phyloP scores from a whole-genome alignment of 306 rosid species.

The Sindora glabra region DNA sequence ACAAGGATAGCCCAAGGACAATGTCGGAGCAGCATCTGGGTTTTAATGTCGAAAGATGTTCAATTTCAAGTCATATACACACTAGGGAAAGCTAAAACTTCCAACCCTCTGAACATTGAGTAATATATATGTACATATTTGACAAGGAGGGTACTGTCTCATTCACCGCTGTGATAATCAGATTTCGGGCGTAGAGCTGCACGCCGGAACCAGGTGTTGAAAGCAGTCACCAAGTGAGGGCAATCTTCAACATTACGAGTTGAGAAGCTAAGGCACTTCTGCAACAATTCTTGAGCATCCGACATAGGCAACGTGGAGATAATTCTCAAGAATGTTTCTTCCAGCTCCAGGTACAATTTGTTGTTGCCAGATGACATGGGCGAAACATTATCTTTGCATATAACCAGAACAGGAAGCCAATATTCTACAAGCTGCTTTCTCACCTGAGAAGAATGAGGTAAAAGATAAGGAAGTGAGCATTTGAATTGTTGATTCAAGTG shows the following conservation, averaged over 20 bases:
- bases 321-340: constrained; percentile 69
- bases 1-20: neutral
- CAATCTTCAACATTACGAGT: constrained; percentile 82
- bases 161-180: constrained; percentile 16
- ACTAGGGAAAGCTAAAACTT: constrained; percentile 3
- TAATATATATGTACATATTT: constrained; percentile 28
- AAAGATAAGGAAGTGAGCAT: neutral
- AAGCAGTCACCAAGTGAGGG: constrained; percentile 72
- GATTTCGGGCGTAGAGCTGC: constrained; percentile 40
- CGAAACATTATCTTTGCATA: constrained; percentile 73
- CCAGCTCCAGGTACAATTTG: constrained; percentile 59
- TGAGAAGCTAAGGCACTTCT: constrained; percentile 79
- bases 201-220: constrained; percentile 95
- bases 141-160: constrained; percentile 9
- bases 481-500: neutral
- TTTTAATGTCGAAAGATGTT: neutral
- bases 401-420: constrained; percentile 88
- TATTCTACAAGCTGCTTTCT: constrained; percentile 78
- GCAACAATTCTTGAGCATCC: constrained; percentile 82
- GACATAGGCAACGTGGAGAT: constrained; percentile 87
- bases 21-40: neutral
- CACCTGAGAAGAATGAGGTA: constrained; percentile 40
- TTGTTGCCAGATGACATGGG: constrained; percentile 62
- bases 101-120: constrained; percentile 9
- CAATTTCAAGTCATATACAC: constrained; percentile 11